Evolutionary conservation across 2,329 filamentous ascomycete species (phyloP), one percentile per base, ranked within the genome.

Genomic region (Stemphylium vesicarium): DNA sequence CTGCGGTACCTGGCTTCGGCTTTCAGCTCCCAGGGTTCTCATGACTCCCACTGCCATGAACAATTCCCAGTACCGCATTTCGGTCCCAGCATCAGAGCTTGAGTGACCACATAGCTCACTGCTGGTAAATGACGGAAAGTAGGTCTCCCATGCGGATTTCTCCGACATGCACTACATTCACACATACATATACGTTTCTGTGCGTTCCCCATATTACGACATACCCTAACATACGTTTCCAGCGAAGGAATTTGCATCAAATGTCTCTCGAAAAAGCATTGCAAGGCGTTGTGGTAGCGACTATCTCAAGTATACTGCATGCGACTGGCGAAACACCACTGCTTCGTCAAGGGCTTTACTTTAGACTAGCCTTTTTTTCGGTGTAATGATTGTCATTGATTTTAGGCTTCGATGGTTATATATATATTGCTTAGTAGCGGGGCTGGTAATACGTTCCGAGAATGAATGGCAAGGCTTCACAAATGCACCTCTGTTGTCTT

Each of bases 1-100:
- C 82, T 12, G 78, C 81, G 6, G 81, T 85, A 5, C 82, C 82
- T 39, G 80, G 81, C 3, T 85, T 84, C 57, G 82, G 82, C 8
- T 84, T 84, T 64, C 80, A 80, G 33, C 62, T 76, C 22, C 73
- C 74, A 20, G 70, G 71, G 2, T 69, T 68, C 36, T 64, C 54
- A 62, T 53, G 37, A 52, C 31, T 22, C 35, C 29, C 12, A 31
- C 26, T 16, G 22, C 20, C n/a, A 16, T 43, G n/a, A 40, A 6
- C 10, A 4, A 20, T 45, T 9, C 37, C 22, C 29, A 32, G 16
- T 31, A 45, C 32, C 31, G 32, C 36, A 33, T 15, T n/a, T 31
- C 11, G 24, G 31, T 24, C 16, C 44, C 7, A 8, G 32, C 15
- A 16, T 18, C 11, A 13, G 31, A 42, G 13, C 31, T 43, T 5